Base-by-base conservation (phyloP, 2,329 filamentous ascomycete genomes). In the Fusarium nelsonii region DNA sequence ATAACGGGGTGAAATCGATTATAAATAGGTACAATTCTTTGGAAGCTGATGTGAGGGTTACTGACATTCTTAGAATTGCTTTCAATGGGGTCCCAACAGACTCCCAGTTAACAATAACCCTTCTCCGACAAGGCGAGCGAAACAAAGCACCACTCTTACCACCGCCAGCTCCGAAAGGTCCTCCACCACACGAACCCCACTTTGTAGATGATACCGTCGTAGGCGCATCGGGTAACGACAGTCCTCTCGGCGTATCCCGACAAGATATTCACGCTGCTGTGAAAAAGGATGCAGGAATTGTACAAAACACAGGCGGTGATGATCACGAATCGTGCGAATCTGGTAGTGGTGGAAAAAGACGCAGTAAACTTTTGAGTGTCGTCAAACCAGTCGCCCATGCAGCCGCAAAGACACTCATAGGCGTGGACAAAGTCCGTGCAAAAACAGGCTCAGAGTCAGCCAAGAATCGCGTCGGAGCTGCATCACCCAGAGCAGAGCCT, bases 31-130 rank as follows among this genome's bases (percentile, higher is more conserved):
- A 91, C 90, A 84, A 90, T 89, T 70, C 16, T 11, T 5, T 0
- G 11, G 3, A 2, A 2, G 1, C 1, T 2, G 5, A 5, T 6
- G 23, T 26, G 0, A 10, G 10, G 1, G 3, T 6, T 78, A 90
- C 7, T 82, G 92, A 65, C 14, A 23, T 70, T 79, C 90, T 88
- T 62, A 93, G 92, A 68, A 91, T 90, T 1, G 74, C 93, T 1
- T 87, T 95, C 58, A 92, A 91, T 73, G 91, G 91, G 16, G 89
- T 94, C 0, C 92, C 92, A 0, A 95, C 92, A 4, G 93, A 95
- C 74, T 91, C 91, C 4, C 92, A 95, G 73, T 84, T 95, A 15
- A 90, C 92, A 0, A 81, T 94, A 39, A 94, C 92, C 0, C 84
- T 95, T 1, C 86, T 95, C 12, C 90, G 92, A 28, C 87, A 93